Conservation (phyloP, 2,329 filamentous ascomycete genomes). For the Hymenoscyphus linearis region DNA sequence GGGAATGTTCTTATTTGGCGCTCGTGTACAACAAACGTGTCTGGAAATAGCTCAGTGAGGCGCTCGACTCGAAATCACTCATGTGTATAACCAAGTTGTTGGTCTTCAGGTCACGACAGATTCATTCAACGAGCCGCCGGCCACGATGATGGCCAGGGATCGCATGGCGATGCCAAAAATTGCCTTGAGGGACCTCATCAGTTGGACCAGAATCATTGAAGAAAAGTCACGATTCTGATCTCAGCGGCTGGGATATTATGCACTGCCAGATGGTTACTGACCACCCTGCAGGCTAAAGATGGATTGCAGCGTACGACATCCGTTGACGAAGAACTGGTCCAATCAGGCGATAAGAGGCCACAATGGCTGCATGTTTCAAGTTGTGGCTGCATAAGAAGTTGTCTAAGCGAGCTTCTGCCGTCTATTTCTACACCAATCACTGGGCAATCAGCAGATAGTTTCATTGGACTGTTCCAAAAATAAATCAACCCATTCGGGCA, state of each 20-base stretch:
- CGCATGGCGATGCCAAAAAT: not conserved
- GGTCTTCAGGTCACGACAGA: conserved; percentile 7
- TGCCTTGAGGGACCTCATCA: not conserved
- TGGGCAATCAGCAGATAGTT: not conserved
- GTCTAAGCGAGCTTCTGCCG: conserved; percentile 1
- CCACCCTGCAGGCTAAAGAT: not conserved
- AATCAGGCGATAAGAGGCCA: not conserved
- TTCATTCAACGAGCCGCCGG: conserved; percentile 7
- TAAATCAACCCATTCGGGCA: not conserved
- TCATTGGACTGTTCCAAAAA: not conserved
- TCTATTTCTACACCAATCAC: not conserved
- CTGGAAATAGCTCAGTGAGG: conserved; percentile 8
- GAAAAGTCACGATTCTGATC: not conserved
- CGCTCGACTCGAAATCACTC: conserved; percentile 7
- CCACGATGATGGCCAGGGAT: not conserved
- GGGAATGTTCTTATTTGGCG: conserved; percentile 4
- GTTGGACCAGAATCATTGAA: not conserved
- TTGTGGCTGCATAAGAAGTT: conserved; percentile 3
- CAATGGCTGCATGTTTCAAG: conserved; percentile 3
- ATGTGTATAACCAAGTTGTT: conserved; percentile 1
- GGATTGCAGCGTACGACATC: not conserved
- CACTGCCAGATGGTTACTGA: not conserved
- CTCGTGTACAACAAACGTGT: not conserved
- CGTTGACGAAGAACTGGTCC: not conserved
- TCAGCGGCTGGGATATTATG: conserved; percentile 7